phyloP scores from a whole-genome alignment of 2,329 filamentous ascomycete genomes.

The Ilyonectria robusta region DNA sequence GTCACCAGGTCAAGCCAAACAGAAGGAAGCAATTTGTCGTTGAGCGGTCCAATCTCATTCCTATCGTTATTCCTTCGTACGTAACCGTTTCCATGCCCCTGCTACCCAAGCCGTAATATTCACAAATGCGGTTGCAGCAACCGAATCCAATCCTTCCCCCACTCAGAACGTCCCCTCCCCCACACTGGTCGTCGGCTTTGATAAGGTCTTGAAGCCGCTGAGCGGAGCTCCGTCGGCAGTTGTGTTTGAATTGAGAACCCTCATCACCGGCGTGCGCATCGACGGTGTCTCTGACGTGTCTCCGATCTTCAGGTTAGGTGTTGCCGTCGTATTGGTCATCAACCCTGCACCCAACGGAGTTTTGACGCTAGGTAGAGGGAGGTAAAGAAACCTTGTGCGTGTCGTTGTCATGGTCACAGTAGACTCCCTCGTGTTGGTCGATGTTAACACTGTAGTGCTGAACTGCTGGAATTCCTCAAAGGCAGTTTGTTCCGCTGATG shows the following conservation, averaged over 20 bases:
- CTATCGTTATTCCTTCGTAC: constrained; percentile 28
- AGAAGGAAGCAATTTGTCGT: constrained; percentile 6
- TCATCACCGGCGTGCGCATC: constrained; percentile 9
- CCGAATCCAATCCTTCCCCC: constrained; percentile 16
- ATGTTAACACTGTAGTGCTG: constrained; percentile 39
- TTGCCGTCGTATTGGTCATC: constrained; percentile 5
- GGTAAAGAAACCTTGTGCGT: constrained; percentile 33
- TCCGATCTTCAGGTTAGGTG: constrained; percentile 3
- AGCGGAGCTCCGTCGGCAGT: constrained; percentile 22
- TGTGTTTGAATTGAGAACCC: constrained; percentile 12
- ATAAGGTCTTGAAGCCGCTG: constrained; percentile 46
- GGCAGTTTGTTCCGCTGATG: neutral
- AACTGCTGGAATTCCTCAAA: constrained; percentile 16
- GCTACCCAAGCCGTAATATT: constrained; percentile 23
- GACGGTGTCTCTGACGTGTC: constrained; percentile 20
- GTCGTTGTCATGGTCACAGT: constrained; percentile 36
- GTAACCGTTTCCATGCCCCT: constrained; percentile 24
- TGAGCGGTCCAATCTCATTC: neutral
- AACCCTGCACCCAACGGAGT: constrained; percentile 4
- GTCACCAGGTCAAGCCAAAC: constrained; percentile 5
- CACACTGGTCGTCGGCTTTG: constrained; percentile 38
- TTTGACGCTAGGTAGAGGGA: constrained; percentile 1
- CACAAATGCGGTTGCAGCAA: constrained; percentile 8
- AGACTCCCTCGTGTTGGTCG: constrained; percentile 39
- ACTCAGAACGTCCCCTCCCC: constrained; percentile 28